phyloP scores from a whole-genome alignment of 2,329 filamentous ascomycete genomes.

The Fusarium phyllophilum region DNA sequence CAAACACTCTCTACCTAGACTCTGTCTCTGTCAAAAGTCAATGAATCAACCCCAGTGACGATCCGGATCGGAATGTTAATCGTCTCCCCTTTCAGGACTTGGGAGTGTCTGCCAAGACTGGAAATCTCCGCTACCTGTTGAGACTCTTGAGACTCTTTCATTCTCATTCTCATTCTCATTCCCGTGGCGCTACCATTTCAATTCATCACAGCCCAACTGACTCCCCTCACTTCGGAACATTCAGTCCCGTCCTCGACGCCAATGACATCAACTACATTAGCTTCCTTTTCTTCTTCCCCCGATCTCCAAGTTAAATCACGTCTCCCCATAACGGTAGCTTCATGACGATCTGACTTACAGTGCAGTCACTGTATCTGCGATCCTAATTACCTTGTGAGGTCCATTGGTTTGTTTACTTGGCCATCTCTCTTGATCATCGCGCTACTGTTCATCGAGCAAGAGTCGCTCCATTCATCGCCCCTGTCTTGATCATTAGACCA shows the following conservation, averaged over 20 bases:
- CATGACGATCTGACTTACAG: conserved; percentile 21
- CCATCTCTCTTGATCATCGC: not conserved
- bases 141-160: conserved; percentile 2
- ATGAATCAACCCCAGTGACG: conserved; percentile 31
- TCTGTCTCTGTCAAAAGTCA: not conserved
- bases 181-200: conserved; percentile 26
- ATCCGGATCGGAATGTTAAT: conserved; percentile 37
- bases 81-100: conserved; percentile 15
- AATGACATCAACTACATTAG: conserved; percentile 34
- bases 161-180: conserved; percentile 5
- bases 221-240: conserved; percentile 18
- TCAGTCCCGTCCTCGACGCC: conserved; percentile 19
- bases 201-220: conserved; percentile 1
- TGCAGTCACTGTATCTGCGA: not conserved
- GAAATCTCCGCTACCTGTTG: conserved; percentile 6
- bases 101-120: conserved; percentile 8
- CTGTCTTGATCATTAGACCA: conserved; percentile 27
- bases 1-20: not conserved
- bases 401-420: conserved; percentile 17
- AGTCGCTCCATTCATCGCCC: conserved; percentile 5
- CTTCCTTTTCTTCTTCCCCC: not conserved
- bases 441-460: conserved; percentile 3
- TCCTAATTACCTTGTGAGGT: not conserved
- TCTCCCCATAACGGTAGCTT: conserved; percentile 4
- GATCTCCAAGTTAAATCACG: conserved; percentile 17